phyloP scores from a whole-genome alignment of 2,329 filamentous ascomycete genomes.

The Calycina herbarum region DNA sequence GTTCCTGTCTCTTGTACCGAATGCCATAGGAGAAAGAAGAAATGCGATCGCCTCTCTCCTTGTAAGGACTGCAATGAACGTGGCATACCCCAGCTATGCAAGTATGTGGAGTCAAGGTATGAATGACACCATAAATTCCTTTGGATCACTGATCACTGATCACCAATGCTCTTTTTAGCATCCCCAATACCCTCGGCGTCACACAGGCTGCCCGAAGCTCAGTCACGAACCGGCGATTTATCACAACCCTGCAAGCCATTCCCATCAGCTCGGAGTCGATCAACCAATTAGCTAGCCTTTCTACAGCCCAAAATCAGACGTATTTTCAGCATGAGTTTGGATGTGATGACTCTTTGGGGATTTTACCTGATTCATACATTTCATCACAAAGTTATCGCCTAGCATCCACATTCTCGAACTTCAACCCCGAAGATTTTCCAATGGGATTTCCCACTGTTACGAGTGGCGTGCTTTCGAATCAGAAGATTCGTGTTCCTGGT shows the following conservation, averaged over 20 bases:
- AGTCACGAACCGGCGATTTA: background rate
- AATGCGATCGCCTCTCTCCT: conserved; percentile 3
- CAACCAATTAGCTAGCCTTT: conserved; percentile 1
- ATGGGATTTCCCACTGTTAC: background rate
- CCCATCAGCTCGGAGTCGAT: conserved; percentile 10
- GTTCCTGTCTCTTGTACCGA: conserved; percentile 11
- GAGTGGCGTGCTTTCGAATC: conserved; percentile 5
- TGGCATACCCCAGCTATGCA: conserved; percentile 1
- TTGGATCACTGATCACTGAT: background rate
- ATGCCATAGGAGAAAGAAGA: conserved; percentile 14
- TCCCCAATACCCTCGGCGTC: background rate
- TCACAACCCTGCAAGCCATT: background rate
- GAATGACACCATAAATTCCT: background rate
- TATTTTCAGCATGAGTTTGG: background rate
- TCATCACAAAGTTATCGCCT: background rate
- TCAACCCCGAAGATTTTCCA: background rate
- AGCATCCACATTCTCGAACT: background rate
- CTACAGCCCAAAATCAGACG: background rate
- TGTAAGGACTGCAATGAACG: conserved; percentile 8
- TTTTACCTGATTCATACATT: background rate
- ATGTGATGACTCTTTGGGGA: background rate
- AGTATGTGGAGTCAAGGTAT: conserved; percentile 7
- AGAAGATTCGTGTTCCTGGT: conserved; percentile 6
- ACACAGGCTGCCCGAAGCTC: conserved; percentile 1
- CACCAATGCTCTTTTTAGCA: background rate